Evolutionary conservation across 192 early-diverging fungal genomes (phyloP), one percentile per base, ranked within the genome.

Genomic region (Coemansia sp.): DNA sequence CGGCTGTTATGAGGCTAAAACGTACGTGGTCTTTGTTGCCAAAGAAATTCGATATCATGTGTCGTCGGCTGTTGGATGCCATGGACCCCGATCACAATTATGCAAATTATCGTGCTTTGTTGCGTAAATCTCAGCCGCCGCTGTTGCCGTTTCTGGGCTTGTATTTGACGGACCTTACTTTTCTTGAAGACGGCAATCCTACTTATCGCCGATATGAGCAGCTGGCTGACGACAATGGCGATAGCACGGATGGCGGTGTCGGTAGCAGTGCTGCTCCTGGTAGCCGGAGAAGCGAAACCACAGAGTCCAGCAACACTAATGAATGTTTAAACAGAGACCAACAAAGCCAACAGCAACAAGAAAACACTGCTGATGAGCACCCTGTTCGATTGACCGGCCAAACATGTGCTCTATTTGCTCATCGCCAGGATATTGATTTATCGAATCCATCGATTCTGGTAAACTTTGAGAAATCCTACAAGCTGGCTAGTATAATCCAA

Each of bases 151-250:
- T 89, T 44, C 72, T 93, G 13, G 90, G 90, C 4, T 64, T 90
- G 17, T 90, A 85, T 25, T 64, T 94, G 14, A 87, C 83, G 8
- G 92, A 94, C 46, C 64, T 94, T 56, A 87, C 88, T 0, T 94
- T 94, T 63, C 70, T 87, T 18, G 85, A 92, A 44, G 90, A 92
- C 47, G 90, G 92, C 1, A 92, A 94, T 52, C 79, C 80, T 0
- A 83, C 84, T 0, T 83, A 70, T 51, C 64, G 83, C 18, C 58
- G 60, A 0, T 70, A 65, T 28, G 70, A 52, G 27, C 19, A 57
- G 33, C 57, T 61, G 1, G 36, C 58, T 20, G 37, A 9, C 25
- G 24, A 18, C n/a, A 23, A 40, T 5, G 26, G 28, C 3, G 20
- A 47, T 4, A 9, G 26, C n/a, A 3, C 43, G 18, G 8, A 7